A percentile compares a stretch with the other conserved stretches of the same genome.
phyloP scores from a whole-genome alignment of 441 rosid species.

The Kokia cookei region DNA sequence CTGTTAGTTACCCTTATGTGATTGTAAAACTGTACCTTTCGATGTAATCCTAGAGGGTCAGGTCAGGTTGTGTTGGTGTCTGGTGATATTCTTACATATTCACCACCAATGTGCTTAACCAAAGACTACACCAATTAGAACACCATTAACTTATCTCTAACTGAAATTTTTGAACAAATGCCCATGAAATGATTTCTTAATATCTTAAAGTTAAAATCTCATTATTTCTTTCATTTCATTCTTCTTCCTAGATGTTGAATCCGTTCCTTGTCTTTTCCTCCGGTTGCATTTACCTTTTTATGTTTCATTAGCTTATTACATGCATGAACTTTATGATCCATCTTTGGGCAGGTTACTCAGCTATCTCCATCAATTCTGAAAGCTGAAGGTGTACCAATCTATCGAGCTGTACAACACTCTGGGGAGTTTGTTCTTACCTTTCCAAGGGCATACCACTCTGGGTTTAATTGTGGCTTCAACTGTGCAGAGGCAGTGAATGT shows the following conservation, averaged over 20 bases:
- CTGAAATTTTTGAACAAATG: not conserved
- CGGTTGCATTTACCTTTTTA: not conserved
- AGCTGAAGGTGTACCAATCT: constrained; percentile 79
- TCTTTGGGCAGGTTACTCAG: constrained; percentile 74
- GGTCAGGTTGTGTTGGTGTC: not conserved
- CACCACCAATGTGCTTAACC: not conserved
- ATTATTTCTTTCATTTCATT: not conserved
- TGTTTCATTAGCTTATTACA: not conserved
- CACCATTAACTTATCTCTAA: not conserved
- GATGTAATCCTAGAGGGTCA: not conserved
- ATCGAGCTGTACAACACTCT: constrained; percentile 66
- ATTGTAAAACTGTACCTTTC: not conserved
- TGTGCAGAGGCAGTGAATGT: constrained; percentile 98
- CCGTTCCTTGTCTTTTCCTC: not conserved
- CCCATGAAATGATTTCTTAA: not conserved
- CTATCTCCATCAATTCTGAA: constrained; percentile 82
- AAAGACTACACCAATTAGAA: not conserved
- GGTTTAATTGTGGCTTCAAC: constrained; percentile 95
- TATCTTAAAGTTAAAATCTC: not conserved
- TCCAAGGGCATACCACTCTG: constrained; percentile 93
- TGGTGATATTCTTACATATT: not conserved
- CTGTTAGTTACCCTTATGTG: not conserved
- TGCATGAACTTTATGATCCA: constrained; percentile 12
- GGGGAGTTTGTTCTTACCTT: constrained; percentile 93
- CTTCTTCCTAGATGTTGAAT: not conserved